These are phyloP conservation scores for Hypomontagnella monticulosa DNA, from an alignment of 495 filamentous ascomycete genomes.

Conservation along the genomic window DNA sequence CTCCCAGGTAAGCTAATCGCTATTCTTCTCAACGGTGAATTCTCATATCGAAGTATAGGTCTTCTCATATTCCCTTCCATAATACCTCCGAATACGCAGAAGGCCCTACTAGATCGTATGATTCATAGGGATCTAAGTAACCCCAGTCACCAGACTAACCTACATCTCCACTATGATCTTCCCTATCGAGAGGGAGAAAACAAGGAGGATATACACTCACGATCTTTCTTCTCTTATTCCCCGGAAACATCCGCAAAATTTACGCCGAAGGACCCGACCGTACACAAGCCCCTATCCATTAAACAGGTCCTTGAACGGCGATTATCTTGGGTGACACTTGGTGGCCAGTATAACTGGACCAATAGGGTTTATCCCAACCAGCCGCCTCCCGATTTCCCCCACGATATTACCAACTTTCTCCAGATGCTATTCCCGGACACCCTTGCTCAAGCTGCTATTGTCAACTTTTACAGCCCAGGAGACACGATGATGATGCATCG, in stretches of 20 bases:
- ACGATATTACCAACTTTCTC: constrained; percentile 72
- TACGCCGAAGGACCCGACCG: constrained; percentile 71
- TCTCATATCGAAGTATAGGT: constrained; percentile 57
- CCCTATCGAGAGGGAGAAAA: constrained; percentile 64
- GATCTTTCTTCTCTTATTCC: constrained; percentile 59
- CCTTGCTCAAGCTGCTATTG: constrained; percentile 83
- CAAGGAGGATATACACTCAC: constrained; percentile 13
- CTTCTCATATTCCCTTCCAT: constrained; percentile 78
- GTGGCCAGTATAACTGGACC: constrained; percentile 96
- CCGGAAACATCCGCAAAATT: constrained; percentile 50
- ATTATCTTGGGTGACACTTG: constrained; percentile 91
- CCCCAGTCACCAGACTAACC: constrained; percentile 80
- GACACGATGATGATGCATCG: constrained; percentile 90
- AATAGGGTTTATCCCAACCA: constrained; percentile 76
- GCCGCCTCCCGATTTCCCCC: constrained; percentile 75
- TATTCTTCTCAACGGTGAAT: neutral
- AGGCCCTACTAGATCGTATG: constrained; percentile 70
- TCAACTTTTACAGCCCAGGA: constrained; percentile 88
- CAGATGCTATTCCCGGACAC: constrained; percentile 74
- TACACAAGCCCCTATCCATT: constrained; percentile 76
- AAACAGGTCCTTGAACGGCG: constrained; percentile 74
- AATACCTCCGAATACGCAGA: constrained; percentile 73
- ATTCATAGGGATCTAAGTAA: constrained; percentile 84
- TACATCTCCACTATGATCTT: constrained; percentile 83
- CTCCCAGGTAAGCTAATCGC: constrained; percentile 47